These are phyloP conservation scores for Amanita phalloides DNA, from an alignment of 768 basidiomycete species.

Conservation along the genomic window DNA sequence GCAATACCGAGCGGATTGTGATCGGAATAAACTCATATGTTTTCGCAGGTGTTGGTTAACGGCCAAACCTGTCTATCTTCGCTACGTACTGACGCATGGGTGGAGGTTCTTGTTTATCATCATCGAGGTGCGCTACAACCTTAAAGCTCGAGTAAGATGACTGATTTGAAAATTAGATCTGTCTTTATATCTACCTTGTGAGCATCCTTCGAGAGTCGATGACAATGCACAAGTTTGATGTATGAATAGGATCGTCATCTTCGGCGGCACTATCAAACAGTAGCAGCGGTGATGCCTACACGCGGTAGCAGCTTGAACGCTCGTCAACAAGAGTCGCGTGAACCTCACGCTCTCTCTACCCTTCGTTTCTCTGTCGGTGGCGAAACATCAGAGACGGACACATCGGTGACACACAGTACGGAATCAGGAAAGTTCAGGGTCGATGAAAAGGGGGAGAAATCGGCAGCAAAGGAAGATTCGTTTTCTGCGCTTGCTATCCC, in stretches of 20 bases:
- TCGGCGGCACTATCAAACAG: not conserved
- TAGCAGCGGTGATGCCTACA: not conserved
- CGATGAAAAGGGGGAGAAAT: not conserved
- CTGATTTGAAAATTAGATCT: not conserved
- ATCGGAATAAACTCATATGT: not conserved
- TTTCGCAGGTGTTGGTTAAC: slow-evolving; percentile 7
- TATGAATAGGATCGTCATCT: not conserved
- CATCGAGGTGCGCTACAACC: slow-evolving; percentile 14
- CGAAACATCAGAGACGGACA: not conserved
- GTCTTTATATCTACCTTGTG: slow-evolving; percentile 1
- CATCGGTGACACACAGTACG: not conserved
- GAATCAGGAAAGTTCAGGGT: not conserved
- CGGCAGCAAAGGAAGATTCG: too few relatives aligned
- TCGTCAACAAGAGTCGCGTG: not conserved
- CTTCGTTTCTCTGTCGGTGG: not conserved
- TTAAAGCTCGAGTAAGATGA: not conserved
- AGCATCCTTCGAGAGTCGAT: not conserved
- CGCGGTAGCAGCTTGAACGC: not conserved
- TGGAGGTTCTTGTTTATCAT: slow-evolving; percentile 9
- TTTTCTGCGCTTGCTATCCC: not conserved
- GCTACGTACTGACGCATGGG: slow-evolving; percentile 8
- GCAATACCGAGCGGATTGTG: not conserved
- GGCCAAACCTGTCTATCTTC: slow-evolving; percentile 5
- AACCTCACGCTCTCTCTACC: not conserved
- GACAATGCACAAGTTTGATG: not conserved